Evolutionary conservation across 805 yeast genomes (phyloP).

Genomic region (Ogataea trehalophila): DNA sequence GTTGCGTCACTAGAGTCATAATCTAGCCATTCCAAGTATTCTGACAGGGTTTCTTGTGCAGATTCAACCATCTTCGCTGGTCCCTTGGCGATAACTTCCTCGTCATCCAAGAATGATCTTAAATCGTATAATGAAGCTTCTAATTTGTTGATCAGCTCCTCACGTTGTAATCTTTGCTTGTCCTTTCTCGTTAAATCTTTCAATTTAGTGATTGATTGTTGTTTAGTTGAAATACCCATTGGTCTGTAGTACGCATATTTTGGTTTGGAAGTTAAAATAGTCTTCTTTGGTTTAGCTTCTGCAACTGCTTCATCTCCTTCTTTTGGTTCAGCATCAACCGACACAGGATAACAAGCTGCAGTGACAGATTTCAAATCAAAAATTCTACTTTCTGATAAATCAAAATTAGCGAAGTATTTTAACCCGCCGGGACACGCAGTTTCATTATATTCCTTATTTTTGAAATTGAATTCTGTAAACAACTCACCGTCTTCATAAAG

Average conservation of each 20-base stretch:
- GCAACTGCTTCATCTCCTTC: constrained; percentile 11
- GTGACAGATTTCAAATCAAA: constrained; percentile 42
- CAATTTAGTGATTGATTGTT: constrained; percentile 43
- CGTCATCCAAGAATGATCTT: constrained; percentile 54
- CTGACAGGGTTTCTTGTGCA: constrained; percentile 36
- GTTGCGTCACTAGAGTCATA: constrained; percentile 55
- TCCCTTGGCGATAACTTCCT: constrained; percentile 39
- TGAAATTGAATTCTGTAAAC: constrained; percentile 7
- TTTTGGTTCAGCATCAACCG: constrained; percentile 10
- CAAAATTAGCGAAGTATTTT: constrained; percentile 24
- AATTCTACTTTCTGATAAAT: constrained; percentile 30
- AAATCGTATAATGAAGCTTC: constrained; percentile 72
- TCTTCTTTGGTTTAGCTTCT: constrained; percentile 17
- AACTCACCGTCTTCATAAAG: constrained; percentile 29
- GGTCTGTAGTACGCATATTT: constrained; percentile 43
- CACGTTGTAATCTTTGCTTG: constrained; percentile 45
- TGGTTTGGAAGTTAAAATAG: constrained; percentile 22
- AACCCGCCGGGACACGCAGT: constrained; percentile 37
- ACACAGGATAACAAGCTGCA: constrained; percentile 23
- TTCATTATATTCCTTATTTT: constrained; percentile 21
- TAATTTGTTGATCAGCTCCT: constrained; percentile 59
- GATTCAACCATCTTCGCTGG: constrained; percentile 36
- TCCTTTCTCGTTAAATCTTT: constrained; percentile 51
- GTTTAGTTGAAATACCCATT: constrained; percentile 42
- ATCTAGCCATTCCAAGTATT: constrained; percentile 73